Conservation (phyloP, 805 yeast genomes). For the Sporopachydermia lactativora region DNA sequence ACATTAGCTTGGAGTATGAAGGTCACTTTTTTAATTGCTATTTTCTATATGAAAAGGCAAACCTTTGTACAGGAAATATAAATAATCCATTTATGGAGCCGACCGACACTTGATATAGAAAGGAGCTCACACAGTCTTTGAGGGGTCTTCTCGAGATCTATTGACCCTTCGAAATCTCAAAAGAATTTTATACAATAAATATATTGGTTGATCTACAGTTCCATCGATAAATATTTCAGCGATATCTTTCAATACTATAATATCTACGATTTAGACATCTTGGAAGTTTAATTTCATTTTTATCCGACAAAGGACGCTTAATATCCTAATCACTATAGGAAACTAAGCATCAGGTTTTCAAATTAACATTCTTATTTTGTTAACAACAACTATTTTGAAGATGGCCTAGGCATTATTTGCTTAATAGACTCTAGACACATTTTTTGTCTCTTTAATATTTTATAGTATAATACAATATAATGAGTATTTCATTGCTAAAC, state of each 20-base stretch:
- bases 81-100: not conserved
- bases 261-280: not conserved
- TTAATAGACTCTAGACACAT: not conserved
- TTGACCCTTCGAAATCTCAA: slow-evolving; percentile 1
- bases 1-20: slow-evolving; percentile 1
- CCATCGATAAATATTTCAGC: slow-evolving; percentile 1
- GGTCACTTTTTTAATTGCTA: not conserved
- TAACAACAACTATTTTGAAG: not conserved
- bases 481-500: slow-evolving; percentile 1
- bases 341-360: slow-evolving; percentile 1
- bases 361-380: slow-evolving; percentile 1
- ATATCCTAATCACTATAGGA: slow-evolving; percentile 1
- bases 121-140: no score
- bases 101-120: no score
- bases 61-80: not conserved
- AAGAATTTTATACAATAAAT: slow-evolving; percentile 1
- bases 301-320: not conserved
- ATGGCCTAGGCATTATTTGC: slow-evolving; percentile 1
- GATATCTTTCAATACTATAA: not conserved
- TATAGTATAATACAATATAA: slow-evolving; percentile 1
- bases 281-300: slow-evolving; percentile 1
- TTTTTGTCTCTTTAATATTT: slow-evolving; percentile 1
- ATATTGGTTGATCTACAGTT: not conserved
- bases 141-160: slow-evolving; percentile 1
- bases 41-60: slow-evolving; percentile 1